phyloP scores from a whole-genome alignment of 305 asterid species.

The Stenogyne calaminthoides region DNA sequence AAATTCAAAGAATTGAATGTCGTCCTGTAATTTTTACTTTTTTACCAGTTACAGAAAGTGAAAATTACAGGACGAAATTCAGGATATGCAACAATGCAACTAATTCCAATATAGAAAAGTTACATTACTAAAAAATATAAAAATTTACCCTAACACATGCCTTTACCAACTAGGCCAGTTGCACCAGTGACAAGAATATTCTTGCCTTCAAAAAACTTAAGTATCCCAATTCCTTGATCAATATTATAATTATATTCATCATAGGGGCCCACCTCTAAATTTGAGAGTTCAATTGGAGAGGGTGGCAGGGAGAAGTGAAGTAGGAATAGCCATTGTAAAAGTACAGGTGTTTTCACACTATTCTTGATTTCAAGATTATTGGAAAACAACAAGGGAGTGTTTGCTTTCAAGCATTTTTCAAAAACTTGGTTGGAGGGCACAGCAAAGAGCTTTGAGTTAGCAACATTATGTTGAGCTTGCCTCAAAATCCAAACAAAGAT shows the following conservation, averaged over 20 bases:
- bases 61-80: neutral
- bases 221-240: constrained; percentile 36
- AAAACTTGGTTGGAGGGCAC: constrained; percentile 4
- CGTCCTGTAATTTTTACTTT: too few relatives aligned
- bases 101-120: neutral
- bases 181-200: constrained; percentile 46
- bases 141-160: neutral
- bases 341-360: neutral
- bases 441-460: neutral
- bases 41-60: neutral
- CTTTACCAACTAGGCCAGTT: constrained; percentile 53
- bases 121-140: too few relatives aligned
- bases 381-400: neutral
- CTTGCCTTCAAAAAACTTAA: constrained; percentile 37
- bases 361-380: neutral
- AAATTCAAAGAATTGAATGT: too few relatives aligned
- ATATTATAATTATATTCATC: neutral
- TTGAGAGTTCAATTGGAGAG: constrained; percentile 31
- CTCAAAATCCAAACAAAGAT: neutral
- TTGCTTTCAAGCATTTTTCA: neutral
- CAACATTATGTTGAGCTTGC: constrained; percentile 17
- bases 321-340: constrained; percentile 29
- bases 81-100: neutral
- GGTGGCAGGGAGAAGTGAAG: constrained; percentile 39
- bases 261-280: neutral